Conservation (phyloP, 805 yeast genomes). For the Suhomyces kilbournensis region DNA sequence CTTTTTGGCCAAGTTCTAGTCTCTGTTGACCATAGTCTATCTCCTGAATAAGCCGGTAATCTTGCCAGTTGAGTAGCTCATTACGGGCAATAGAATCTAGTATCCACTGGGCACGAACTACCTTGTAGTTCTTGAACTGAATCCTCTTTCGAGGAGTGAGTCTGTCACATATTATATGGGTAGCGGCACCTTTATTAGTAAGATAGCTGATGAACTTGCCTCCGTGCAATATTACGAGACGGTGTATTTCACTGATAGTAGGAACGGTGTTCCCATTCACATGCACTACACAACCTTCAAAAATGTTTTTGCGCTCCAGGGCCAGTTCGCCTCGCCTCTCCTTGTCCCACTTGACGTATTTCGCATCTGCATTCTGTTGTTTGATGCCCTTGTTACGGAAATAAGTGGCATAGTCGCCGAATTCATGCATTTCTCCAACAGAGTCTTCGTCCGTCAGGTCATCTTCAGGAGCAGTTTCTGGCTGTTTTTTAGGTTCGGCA, state of each 20-base stretch:
- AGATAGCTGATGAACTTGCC: conserved; percentile 73
- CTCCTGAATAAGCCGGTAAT: conserved; percentile 50
- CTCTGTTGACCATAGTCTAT: conserved; percentile 55
- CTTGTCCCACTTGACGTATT: conserved; percentile 48
- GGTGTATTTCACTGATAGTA: conserved; percentile 67
- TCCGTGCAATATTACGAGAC: conserved; percentile 71
- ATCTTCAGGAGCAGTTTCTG: conserved; percentile 2
- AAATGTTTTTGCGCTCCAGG: conserved; percentile 34
- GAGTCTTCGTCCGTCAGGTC: conserved; percentile 15
- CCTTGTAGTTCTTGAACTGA: conserved; percentile 65
- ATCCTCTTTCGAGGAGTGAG: conserved; percentile 72
- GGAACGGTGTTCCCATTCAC: conserved; percentile 92
- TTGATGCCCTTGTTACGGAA: conserved; percentile 58
- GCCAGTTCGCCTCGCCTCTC: conserved; percentile 24
- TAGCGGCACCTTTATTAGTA: conserved; percentile 66
- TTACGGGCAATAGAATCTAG: conserved; percentile 54
- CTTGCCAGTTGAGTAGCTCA: conserved; percentile 64
- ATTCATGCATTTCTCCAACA: conserved; percentile 43
- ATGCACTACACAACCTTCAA: conserved; percentile 61
- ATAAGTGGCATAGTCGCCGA: conserved; percentile 69
- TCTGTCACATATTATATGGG: conserved; percentile 80
- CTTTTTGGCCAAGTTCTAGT: conserved; percentile 12
- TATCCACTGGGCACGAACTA: conserved; percentile 83
- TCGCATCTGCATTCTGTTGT: conserved; percentile 58
- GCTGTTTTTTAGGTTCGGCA: neutral